Percentiles rank a stretch among this genome's conserved stretches.
These are phyloP conservation scores for Fusarium duplospermum DNA, from an alignment of 2,329 filamentous ascomycete genomes.

Conservation along the genomic window DNA sequence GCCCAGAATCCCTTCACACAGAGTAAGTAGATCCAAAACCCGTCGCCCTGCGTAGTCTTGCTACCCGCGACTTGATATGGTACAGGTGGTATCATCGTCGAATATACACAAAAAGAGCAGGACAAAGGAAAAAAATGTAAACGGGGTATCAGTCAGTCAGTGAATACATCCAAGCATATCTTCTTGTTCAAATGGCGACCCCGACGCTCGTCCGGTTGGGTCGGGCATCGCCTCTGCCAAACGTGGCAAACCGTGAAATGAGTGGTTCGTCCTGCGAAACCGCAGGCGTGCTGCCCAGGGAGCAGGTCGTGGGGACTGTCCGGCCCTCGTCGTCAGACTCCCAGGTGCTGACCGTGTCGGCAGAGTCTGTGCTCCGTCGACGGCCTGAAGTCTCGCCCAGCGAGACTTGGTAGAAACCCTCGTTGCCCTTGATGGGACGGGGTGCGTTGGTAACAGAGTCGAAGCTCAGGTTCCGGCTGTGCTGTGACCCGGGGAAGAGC, in stretches of 20 bases:
- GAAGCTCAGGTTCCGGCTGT: slow-evolving; percentile 55
- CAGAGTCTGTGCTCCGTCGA: slow-evolving; percentile 57
- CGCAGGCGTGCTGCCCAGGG: slow-evolving; percentile 59
- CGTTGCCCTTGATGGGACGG: slow-evolving; percentile 60
- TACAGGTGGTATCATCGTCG: slow-evolving; percentile 42
- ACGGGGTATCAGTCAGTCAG: slow-evolving; percentile 24
- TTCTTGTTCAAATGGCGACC: slow-evolving; percentile 44
- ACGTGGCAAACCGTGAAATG: slow-evolving; percentile 50
- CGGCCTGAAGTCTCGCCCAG: slow-evolving; percentile 46
- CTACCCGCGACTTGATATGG: slow-evolving; percentile 19
- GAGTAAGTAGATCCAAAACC: slow-evolving; percentile 12
- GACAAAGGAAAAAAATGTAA: slow-evolving; percentile 32
- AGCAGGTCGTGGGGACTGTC: slow-evolving; percentile 62
- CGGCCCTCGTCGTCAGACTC: slow-evolving; percentile 58
- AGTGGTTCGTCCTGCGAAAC: slow-evolving; percentile 54
- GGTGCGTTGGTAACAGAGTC: slow-evolving; percentile 68
- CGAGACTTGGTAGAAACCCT: slow-evolving; percentile 70
- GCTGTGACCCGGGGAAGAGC: slow-evolving; percentile 61
- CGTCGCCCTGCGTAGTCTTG: slow-evolving; percentile 30
- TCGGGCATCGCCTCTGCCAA: slow-evolving; percentile 42
- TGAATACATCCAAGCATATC: slow-evolving; percentile 22
- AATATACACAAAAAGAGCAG: slow-evolving; percentile 30
- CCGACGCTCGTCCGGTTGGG: slow-evolving; percentile 41
- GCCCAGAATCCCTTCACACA: slow-evolving; percentile 2
- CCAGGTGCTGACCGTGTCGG: slow-evolving; percentile 63